Base-by-base conservation (phyloP, 495 filamentous ascomycete genomes). In the Cercophora newfieldiana region DNA sequence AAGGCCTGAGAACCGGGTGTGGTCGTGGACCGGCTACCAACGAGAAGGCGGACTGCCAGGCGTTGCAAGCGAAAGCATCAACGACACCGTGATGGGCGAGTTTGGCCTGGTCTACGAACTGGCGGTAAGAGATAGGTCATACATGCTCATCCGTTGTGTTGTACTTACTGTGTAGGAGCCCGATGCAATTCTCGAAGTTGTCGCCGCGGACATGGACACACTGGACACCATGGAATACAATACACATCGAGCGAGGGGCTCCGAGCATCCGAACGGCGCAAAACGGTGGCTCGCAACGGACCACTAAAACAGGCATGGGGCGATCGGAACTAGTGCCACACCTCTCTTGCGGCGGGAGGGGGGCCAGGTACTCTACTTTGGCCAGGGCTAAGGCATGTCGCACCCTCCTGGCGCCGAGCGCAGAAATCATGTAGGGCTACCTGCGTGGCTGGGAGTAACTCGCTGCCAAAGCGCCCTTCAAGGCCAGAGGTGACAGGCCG, bases 401-500 rank as follows among this genome's bases (percentile, higher is more conserved):
- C 37, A 44, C 37, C 37, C 37, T 44, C 37, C 12, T 2, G 3
- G 10, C 37, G 18, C 18, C 10, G 37, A 44, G 37, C 2, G 37
- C 37, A 44, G 37, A 44, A 44, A 44, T 44, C 10, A 44, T 44
- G 37, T 44, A 44, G 37, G 37, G 37, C 37, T 44, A 14, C 4
- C 37, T 44, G 50, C 24, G 50, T 53, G 50, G 50, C n/a, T 53
- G 50, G n/a, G 50, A 53, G 50, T 53, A 22, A 53, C 50, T 22
- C n/a, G 5, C 24, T 53, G 50, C 50, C 21, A 53, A 22, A 53
- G 50, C 7, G 8, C 54, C 54, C 26, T 30, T 12, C 54, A 30
- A 57, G 54, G 54, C 54, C 54, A 57, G 26, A 44, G 37, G 37
- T 44, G 37, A 53, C 50, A 53, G 50, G 50, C 16, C 50, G 25